Evolutionary conservation across 257 asterid genomes (phyloP).

Genomic region (Craterostigma plantagineum): DNA sequence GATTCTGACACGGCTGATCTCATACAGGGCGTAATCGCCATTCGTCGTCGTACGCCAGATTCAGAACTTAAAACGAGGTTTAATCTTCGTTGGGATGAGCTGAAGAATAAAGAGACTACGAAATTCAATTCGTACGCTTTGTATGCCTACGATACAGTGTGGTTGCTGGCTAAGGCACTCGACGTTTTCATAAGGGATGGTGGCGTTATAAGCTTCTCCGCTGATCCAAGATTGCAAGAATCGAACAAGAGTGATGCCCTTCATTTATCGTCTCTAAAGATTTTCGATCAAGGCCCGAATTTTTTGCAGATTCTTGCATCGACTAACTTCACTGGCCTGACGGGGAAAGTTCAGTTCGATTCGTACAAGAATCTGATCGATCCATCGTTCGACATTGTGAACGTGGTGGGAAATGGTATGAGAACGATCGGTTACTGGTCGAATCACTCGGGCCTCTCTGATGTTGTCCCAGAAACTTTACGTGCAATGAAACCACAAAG

Average conservation of each 20-base stretch:
- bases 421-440: conserved; percentile 66
- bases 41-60: conserved; percentile 43
- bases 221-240: conserved; percentile 31
- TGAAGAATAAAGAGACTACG: conserved; percentile 13
- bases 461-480: conserved; percentile 27
- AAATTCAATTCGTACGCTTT: conserved; percentile 44
- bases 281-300: conserved; percentile 43
- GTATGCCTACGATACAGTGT: conserved; percentile 50
- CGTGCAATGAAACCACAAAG: conserved; percentile 24
- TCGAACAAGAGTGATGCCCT: conserved; percentile 20
- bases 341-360: conserved; percentile 34
- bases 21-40: conserved; percentile 48
- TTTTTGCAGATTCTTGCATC: conserved; percentile 27
- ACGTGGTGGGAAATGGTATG: conserved; percentile 32
- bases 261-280: conserved; percentile 22
- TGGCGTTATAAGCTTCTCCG: conserved; percentile 28
- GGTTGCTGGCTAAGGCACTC: conserved; percentile 54
- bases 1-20: conserved; percentile 28
- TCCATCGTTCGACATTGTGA: conserved; percentile 47
- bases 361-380: conserved; percentile 28
- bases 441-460: conserved; percentile 36
- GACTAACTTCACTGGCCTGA: conserved; percentile 38
- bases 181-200: conserved; percentile 23
- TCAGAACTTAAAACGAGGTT: conserved; percentile 30
- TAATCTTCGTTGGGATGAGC: conserved; percentile 23